phyloP scores from a whole-genome alignment of 2,329 filamentous ascomycete species.

The Hypoxylon sp. region DNA sequence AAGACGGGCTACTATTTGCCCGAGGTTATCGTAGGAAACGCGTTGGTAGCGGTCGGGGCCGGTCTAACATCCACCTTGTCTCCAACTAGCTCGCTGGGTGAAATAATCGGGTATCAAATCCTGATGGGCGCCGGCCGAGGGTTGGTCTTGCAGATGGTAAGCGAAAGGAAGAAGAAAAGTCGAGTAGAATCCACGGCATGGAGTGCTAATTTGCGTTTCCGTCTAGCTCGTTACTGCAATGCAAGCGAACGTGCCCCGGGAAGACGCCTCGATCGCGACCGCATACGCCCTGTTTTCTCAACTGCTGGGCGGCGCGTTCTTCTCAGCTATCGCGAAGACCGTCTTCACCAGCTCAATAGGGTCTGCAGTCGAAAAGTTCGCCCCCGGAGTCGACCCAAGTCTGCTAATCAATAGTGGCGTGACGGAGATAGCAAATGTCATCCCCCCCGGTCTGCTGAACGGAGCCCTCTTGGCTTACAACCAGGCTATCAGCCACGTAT shows the following conservation, averaged over 20 bases:
- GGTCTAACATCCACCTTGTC: slow-evolving; percentile 48
- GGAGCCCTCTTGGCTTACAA: slow-evolving; percentile 48
- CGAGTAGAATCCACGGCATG: background rate
- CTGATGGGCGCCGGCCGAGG: slow-evolving; percentile 42
- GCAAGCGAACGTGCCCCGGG: slow-evolving; percentile 39
- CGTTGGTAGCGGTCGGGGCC: slow-evolving; percentile 44
- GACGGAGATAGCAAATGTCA: slow-evolving; percentile 50
- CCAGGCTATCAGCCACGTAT: slow-evolving; percentile 34
- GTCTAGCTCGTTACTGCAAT: slow-evolving; percentile 39
- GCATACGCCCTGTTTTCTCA: slow-evolving; percentile 59
- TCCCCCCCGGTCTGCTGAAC: slow-evolving; percentile 45
- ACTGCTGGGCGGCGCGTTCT: slow-evolving; percentile 58
- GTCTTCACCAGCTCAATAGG: slow-evolving; percentile 59
- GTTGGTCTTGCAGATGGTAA: slow-evolving; percentile 41
- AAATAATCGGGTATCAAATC: slow-evolving; percentile 48
- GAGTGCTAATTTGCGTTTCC: slow-evolving; percentile 3
- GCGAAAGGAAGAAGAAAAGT: background rate
- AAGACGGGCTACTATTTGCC: slow-evolving; percentile 48
- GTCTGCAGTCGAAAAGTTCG: slow-evolving; percentile 51
- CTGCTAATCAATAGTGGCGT: slow-evolving; percentile 52
- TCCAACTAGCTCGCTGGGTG: slow-evolving; percentile 35
- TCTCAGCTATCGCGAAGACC: slow-evolving; percentile 59
- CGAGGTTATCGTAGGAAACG: slow-evolving; percentile 44
- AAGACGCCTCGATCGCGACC: slow-evolving; percentile 38
- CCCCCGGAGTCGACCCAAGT: slow-evolving; percentile 47